phyloP scores from a whole-genome alignment of 106 monocot genomes.

The Allium fistulosum region DNA sequence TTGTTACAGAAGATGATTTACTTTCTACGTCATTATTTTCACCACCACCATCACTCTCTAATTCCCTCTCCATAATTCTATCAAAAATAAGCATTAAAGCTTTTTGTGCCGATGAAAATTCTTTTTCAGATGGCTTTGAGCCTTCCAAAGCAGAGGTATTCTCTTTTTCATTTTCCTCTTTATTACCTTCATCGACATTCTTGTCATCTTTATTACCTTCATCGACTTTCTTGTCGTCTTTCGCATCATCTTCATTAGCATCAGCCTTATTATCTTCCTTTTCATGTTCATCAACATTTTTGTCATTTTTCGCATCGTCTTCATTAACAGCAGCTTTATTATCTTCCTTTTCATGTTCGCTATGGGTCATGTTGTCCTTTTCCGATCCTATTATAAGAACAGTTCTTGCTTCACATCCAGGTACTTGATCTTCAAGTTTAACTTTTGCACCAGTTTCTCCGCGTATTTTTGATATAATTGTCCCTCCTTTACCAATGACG shows the following conservation, averaged over 20 bases:
- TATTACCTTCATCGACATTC: constrained; percentile 15
- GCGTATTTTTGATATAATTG: constrained; percentile 72
- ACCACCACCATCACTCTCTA: constrained; percentile 34
- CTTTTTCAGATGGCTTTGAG: constrained; percentile 30
- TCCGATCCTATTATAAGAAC: constrained; percentile 59
- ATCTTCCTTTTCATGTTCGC: constrained; percentile 25
- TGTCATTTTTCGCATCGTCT: constrained; percentile 27
- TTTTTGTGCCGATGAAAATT: constrained; percentile 39
- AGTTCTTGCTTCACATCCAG: constrained; percentile 76
- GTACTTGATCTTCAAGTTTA: constrained; percentile 55
- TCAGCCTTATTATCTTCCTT: constrained; percentile 31
- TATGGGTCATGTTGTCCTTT: constrained; percentile 24
- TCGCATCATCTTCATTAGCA: constrained; percentile 9
- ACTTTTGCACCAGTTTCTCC: constrained; percentile 77
- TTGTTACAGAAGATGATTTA: constrained; percentile 26
- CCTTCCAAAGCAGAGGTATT: constrained; percentile 13
- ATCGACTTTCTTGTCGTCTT: constrained; percentile 11
- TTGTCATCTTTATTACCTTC: constrained; percentile 18
- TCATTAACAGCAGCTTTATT: constrained; percentile 18
- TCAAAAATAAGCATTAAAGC: constrained; percentile 85
- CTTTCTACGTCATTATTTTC: constrained; percentile 7
- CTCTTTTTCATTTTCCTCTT: constrained; percentile 29
- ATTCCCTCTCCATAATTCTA: constrained; percentile 52
- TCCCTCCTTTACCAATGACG: constrained; percentile 90
- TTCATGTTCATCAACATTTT: constrained; percentile 18